Evolutionary conservation across 2,329 filamentous ascomycete genomes (phyloP).

Genomic region (Ophiosphaerella narmari): DNA sequence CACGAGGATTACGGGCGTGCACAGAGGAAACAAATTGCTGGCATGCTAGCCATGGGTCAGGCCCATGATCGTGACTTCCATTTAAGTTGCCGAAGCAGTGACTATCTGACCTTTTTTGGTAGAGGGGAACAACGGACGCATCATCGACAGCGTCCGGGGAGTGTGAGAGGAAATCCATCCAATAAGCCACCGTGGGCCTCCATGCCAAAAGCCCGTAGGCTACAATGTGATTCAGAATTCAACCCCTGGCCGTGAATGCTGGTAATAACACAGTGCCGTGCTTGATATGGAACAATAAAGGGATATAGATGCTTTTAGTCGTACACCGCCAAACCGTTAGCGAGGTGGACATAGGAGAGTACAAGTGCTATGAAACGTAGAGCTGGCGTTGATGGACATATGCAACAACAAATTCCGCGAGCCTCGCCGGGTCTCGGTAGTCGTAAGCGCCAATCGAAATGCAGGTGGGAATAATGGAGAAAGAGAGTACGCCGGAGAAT

Average conservation of each 20-base stretch:
- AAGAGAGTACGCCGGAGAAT: slow-evolving; percentile 12
- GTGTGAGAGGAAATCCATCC: slow-evolving; percentile 29
- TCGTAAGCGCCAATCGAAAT: slow-evolving; percentile 16
- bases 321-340: slow-evolving; percentile 29
- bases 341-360: slow-evolving; percentile 26
- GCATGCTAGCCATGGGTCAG: slow-evolving; percentile 16
- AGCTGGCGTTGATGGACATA: slow-evolving; percentile 19
- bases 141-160: slow-evolving; percentile 15
- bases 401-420: slow-evolving; percentile 30
- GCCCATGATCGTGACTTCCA: slow-evolving; percentile 24
- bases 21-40: slow-evolving; percentile 3
- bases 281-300: slow-evolving; percentile 13
- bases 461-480: slow-evolving; percentile 10
- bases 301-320: slow-evolving; percentile 39
- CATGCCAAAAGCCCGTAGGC: slow-evolving; percentile 6
- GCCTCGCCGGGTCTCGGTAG: slow-evolving; percentile 17
- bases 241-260: slow-evolving; percentile 28
- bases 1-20: slow-evolving; percentile 15
- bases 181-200: slow-evolving; percentile 11
- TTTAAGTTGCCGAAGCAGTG: slow-evolving; percentile 21
- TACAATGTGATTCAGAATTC: slow-evolving; percentile 14
- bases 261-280: slow-evolving; percentile 15
- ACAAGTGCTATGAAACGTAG: slow-evolving; percentile 24
- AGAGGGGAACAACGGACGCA: slow-evolving; percentile 23
- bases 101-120: slow-evolving; percentile 21